A percentile compares a stretch with the other conserved stretches of the same genome.
Conservation (phyloP, 2,329 filamentous ascomycete genomes). For the Rhinocladiella mackenziei region DNA sequence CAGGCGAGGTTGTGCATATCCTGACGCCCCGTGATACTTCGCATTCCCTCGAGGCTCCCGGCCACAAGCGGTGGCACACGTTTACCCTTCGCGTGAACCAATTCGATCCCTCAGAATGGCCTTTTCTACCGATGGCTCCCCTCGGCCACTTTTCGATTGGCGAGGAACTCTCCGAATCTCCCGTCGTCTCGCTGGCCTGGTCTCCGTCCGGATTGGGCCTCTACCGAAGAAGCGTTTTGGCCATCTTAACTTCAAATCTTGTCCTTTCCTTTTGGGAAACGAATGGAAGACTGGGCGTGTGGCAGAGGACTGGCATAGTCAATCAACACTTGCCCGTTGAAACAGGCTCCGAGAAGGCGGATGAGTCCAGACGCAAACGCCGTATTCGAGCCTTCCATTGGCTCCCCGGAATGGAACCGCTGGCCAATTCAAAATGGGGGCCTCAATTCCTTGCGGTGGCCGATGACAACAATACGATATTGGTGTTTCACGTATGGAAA, state of each 20-base stretch:
- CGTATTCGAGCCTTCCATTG: slow-evolving; percentile 43
- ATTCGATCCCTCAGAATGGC: slow-evolving; percentile 52
- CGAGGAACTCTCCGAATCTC: slow-evolving; percentile 55
- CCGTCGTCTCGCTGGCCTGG: slow-evolving; percentile 51
- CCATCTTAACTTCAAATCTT: slow-evolving; percentile 54
- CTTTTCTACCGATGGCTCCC: slow-evolving; percentile 44
- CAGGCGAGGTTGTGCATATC: slow-evolving; percentile 53
- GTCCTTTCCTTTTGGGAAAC: slow-evolving; percentile 55
- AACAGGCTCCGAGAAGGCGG: slow-evolving; percentile 21
- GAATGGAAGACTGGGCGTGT: slow-evolving; percentile 44
- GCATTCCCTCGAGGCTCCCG: slow-evolving; percentile 21
- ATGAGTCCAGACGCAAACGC: slow-evolving; percentile 31
- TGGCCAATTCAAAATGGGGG: slow-evolving; percentile 33
- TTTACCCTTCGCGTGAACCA: slow-evolving; percentile 47
- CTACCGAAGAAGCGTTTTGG: slow-evolving; percentile 52
- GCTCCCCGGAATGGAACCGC: slow-evolving; percentile 29
- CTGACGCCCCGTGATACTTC: slow-evolving; percentile 37
- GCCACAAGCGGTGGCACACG: slow-evolving; percentile 35
- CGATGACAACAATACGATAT: slow-evolving; percentile 34
- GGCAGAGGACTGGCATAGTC: slow-evolving; percentile 52
- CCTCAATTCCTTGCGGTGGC: slow-evolving; percentile 36
- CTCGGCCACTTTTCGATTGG: slow-evolving; percentile 52
- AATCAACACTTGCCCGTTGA: slow-evolving; percentile 44
- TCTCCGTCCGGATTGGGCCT: slow-evolving; percentile 54
- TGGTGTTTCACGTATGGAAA: slow-evolving; percentile 17